Evolutionary conservation across 2,329 filamentous ascomycete species (phyloP), one percentile per base, ranked within the genome.

Genomic region (Incumbomyces delicatus): DNA sequence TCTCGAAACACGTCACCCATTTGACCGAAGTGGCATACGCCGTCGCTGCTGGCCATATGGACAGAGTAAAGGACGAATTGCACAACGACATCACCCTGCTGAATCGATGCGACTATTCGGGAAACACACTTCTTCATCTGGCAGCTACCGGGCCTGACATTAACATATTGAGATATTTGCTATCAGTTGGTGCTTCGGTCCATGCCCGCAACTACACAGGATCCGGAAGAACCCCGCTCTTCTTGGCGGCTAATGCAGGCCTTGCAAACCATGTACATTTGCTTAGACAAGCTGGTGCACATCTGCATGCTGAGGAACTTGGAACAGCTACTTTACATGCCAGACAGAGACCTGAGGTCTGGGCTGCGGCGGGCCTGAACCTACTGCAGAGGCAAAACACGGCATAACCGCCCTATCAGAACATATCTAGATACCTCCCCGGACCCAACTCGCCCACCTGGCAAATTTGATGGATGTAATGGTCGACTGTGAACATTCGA

Each of bases 11-110:
- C 65, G 66, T 78, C 51, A 78, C 82, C 35, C 82, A 79, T 44
- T 80, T 94, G 57, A 81, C 85, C 1, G 80, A 81, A 1, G 75
- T 94, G 8, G 86, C 85, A 13, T 92, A 92, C 61, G 85, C 85
- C 34, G 85, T 94, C 57, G 77, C 80, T 50, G 78, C 80, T 49
- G 83, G 83, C 20, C 79, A 90, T 60, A 63, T 85, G 41, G 67
- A 71, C 37, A 74, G 77, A 16, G 82, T 87, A 16, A 70, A 71
- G 54, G 77, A 84, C 49, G 75, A 90, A 39, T 73, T 90, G 48
- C 75, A 78, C 32, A 81, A 86, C 58, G 75, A 80, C 51, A 68
- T 75, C 48, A 77, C 76, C 66, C 71, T 92, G 16, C 72, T 92
- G 37, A 85, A 85, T 59, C 80, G 81, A 52, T 76, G 78, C 27